Percentiles rank a stretch among this genome's conserved stretches.
These are phyloP conservation scores for Neurospora tetrasperma DNA, from an alignment of 495 filamentous ascomycete species.

Conservation along the genomic window DNA sequence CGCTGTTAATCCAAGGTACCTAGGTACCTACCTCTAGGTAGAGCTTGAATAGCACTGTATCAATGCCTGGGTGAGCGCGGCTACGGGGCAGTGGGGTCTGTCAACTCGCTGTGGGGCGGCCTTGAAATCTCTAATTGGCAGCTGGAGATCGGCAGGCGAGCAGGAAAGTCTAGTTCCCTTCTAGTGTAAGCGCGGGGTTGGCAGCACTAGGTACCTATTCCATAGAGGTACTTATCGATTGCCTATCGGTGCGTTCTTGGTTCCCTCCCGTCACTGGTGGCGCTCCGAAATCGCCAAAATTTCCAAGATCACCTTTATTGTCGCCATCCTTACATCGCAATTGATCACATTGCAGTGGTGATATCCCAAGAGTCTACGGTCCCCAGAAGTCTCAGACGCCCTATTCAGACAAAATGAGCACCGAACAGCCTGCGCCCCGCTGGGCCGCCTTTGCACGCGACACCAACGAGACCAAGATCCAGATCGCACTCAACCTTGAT, in stretches of 20 bases:
- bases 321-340: neutral
- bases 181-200: neutral
- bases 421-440: conserved; percentile 35
- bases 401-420: conserved; percentile 24
- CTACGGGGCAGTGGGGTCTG: neutral
- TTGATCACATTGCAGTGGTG: neutral
- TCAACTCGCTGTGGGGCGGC: neutral
- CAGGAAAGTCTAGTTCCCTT: neutral
- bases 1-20: neutral
- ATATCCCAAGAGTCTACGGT: neutral
- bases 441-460: conserved; percentile 68
- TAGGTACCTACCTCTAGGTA: neutral
- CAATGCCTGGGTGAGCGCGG: neutral
- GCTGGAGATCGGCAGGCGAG: neutral
- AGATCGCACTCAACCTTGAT: conserved; percentile 83
- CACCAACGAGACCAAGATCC: conserved; percentile 96
- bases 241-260: neutral
- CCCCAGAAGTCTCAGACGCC: neutral
- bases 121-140: neutral
- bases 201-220: neutral
- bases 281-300: neutral
- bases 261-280: neutral
- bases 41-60: neutral
- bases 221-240: neutral
- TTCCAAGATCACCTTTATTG: neutral